phyloP scores from a whole-genome alignment of 768 basidiomycete species.

The Lactifluus subvellereus region DNA sequence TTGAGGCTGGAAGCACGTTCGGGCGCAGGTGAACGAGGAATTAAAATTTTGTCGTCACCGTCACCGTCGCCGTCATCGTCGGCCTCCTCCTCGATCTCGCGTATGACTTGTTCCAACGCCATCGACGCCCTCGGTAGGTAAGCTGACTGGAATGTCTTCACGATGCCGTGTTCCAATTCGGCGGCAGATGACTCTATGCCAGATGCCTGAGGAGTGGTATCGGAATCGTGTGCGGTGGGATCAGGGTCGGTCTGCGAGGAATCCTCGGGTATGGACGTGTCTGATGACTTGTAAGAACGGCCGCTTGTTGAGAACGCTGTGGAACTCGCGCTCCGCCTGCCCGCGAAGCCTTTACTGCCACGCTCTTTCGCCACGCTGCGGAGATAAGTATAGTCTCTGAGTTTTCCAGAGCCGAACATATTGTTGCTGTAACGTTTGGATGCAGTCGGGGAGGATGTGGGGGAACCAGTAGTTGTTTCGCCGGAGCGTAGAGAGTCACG shows the following conservation, averaged over 20 bases:
- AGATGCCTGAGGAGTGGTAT: slow-evolving; percentile 10
- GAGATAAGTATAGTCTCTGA: slow-evolving; percentile 69
- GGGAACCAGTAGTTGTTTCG: slow-evolving; percentile 35
- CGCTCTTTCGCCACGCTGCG: slow-evolving; percentile 45
- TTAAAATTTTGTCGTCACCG: slow-evolving; percentile 60
- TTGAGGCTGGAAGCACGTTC: slow-evolving; percentile 17
- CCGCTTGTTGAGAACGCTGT: slow-evolving; percentile 12
- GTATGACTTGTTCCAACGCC: slow-evolving; percentile 70
- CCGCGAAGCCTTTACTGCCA: slow-evolving; percentile 34
- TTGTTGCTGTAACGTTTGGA: slow-evolving; percentile 81
- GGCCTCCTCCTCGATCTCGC: slow-evolving; percentile 68
- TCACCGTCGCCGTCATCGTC: slow-evolving; percentile 38
- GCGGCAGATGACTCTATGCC: slow-evolving; percentile 30
- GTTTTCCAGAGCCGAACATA: slow-evolving; percentile 74
- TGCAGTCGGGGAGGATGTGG: slow-evolving; percentile 35
- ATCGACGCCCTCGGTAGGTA: slow-evolving; percentile 60
- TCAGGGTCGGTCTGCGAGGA: slow-evolving; percentile 8
- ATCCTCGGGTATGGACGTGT: slow-evolving; percentile 19
- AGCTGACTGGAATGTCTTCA: slow-evolving; percentile 46
- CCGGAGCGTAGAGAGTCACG: slow-evolving; percentile 27
- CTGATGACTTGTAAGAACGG: slow-evolving; percentile 12
- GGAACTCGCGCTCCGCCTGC: slow-evolving; percentile 29
- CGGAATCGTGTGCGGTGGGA: slow-evolving; percentile 11
- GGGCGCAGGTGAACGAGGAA: slow-evolving; percentile 50
- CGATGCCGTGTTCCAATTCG: slow-evolving; percentile 38